A percentile compares a stretch with the other conserved stretches of the same genome.
These are phyloP conservation scores for Furcasterigmium sp. DNA, from an alignment of 2,329 filamentous ascomycete species.

Conservation along the genomic window DNA sequence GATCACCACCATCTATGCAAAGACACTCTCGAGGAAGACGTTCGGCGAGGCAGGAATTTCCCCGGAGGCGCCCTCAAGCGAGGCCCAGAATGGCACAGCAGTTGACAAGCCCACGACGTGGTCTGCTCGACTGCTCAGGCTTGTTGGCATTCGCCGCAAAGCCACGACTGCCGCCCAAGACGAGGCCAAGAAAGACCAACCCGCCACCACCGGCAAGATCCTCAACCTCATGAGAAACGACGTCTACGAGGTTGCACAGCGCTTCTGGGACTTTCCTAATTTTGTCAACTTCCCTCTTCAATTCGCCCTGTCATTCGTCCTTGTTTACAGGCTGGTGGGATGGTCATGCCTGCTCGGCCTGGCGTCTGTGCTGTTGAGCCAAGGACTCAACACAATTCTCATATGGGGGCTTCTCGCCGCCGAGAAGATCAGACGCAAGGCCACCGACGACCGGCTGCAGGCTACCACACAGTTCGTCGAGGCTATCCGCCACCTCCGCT, in stretches of 20 bases:
- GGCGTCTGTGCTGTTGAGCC: constrained; percentile 61
- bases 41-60: constrained; percentile 25
- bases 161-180: too few relatives aligned
- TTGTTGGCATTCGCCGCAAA: neutral
- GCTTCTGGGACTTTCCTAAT: constrained; percentile 83
- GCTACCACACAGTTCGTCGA: constrained; percentile 83
- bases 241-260: constrained; percentile 74
- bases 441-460: constrained; percentile 75
- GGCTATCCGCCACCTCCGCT: constrained; percentile 72
- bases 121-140: too few relatives aligned
- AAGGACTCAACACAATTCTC: constrained; percentile 63
- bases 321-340: constrained; percentile 76
- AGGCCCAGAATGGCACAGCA: too few relatives aligned
- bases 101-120: too few relatives aligned
- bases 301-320: constrained; percentile 64
- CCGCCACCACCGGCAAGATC: constrained; percentile 84
- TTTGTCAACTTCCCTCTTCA: constrained; percentile 72
- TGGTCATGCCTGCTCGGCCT: constrained; percentile 74
- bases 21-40: constrained; percentile 62
- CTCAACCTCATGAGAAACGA: constrained; percentile 81
- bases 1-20: constrained; percentile 80
- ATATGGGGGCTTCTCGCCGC: constrained; percentile 62
- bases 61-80: too few relatives aligned
- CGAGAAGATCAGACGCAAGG: constrained; percentile 64
- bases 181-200: too few relatives aligned